Evolutionary conservation across 805 yeast genomes (phyloP).

Genomic region (Saccharomyces kudriavzevii): DNA sequence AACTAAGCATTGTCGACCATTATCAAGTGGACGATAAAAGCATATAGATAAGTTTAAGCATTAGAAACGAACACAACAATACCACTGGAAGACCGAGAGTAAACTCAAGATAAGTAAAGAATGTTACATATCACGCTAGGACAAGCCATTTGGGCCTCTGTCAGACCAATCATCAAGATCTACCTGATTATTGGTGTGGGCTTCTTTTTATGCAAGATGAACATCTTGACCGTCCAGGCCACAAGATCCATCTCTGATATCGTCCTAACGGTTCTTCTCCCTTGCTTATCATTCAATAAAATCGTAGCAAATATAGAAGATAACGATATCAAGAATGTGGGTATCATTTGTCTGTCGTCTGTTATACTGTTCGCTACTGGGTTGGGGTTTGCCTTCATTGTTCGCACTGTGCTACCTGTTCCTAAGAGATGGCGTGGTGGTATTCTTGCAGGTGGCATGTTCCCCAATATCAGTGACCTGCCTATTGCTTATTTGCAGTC

Average conservation of each 20-base stretch:
- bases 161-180: slow-evolving; percentile 69
- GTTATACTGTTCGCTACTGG: slow-evolving; percentile 46
- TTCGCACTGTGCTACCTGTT: slow-evolving; percentile 32
- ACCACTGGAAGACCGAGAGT: neutral
- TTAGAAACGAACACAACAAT: neutral
- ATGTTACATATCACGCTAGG: slow-evolving; percentile 26
- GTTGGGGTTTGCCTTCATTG: slow-evolving; percentile 35
- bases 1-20: neutral
- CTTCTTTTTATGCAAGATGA: slow-evolving; percentile 46
- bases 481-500: slow-evolving; percentile 74
- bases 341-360: slow-evolving; percentile 50
- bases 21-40: neutral
- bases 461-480: slow-evolving; percentile 68
- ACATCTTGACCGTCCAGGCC: slow-evolving; percentile 55
- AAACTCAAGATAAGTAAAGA: neutral
- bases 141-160: slow-evolving; percentile 40
- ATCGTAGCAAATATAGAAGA: slow-evolving; percentile 54
- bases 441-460: slow-evolving; percentile 56
- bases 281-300: slow-evolving; percentile 57
- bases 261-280: slow-evolving; percentile 54
- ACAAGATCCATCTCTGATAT: slow-evolving; percentile 56
- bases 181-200: slow-evolving; percentile 68
- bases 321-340: slow-evolving; percentile 59
- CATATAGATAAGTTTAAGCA: neutral
- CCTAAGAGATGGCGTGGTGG: slow-evolving; percentile 72